Evolutionary conservation across 305 asterid species (phyloP).

Genomic region (Euphrasia arctica): DNA sequence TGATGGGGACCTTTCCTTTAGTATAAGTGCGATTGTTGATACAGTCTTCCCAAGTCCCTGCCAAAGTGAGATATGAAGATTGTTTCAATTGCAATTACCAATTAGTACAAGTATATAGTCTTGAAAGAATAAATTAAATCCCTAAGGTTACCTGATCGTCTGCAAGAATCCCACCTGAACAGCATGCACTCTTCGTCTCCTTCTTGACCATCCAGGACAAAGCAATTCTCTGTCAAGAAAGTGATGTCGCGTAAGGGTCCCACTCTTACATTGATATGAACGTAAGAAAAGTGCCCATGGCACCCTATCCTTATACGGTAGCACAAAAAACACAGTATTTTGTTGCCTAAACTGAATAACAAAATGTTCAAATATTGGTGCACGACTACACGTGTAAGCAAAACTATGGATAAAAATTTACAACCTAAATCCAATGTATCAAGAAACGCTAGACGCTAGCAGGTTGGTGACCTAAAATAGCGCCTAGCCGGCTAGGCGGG

Average conservation of each 20-base stretch:
- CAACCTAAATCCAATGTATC: too few species aligned
- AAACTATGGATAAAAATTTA: conserved; percentile 6
- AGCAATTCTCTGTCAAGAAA: conserved; percentile 79
- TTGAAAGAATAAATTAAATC: conserved; percentile 19
- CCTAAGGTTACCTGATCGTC: conserved; percentile 87
- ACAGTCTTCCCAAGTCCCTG: conserved; percentile 99
- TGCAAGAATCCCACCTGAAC: conserved; percentile 99
- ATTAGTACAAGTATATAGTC: conserved; percentile 9
- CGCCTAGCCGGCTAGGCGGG: too few species aligned
- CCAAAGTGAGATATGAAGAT: conserved; percentile 29
- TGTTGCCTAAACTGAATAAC: conserved; percentile 3
- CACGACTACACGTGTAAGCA: neutral
- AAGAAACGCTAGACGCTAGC: too few species aligned
- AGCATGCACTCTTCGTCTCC: conserved; percentile 77
- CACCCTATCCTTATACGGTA: conserved; percentile 4
- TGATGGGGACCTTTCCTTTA: conserved; percentile 84
- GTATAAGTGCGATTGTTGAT: conserved; percentile 94
- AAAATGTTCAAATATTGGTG: neutral
- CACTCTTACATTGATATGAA: too few species aligned
- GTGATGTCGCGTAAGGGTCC: too few species aligned
- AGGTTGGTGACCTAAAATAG: too few species aligned
- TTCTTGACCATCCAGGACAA: conserved; percentile 97
- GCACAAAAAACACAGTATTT: neutral
- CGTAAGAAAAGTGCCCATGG: neutral
- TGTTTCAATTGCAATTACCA: neutral